Evolutionary conservation across 345 rosid genomes (phyloP), one percentile per base, ranked within the genome.

Genomic region (Corchorus olitorius): DNA sequence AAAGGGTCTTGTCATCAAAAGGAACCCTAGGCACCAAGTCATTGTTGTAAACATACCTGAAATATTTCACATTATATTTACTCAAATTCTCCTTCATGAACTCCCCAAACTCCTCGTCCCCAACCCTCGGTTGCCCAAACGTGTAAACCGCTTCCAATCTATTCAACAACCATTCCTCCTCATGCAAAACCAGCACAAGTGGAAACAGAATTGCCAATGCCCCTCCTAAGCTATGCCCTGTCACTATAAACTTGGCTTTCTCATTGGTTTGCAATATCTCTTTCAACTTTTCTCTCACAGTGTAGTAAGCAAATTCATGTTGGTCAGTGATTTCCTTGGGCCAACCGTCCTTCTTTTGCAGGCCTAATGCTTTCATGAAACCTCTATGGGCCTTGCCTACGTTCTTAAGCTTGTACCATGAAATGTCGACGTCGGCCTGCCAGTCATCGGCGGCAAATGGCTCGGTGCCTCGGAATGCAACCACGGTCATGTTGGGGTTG

Each of bases 151-250:
- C 91, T 37, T 86, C 88, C 59, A 89, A 65, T 72, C 76, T 82
- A n/a, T 82, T 76, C 76, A 89, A 20, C 84, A 88, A 62, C 79
- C 64, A 2, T 35, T 72, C 75, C 73, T 89, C 91, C 2, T 77
- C 83, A 8, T 89, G 89, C 10, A 89, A 70, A 16, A 59, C 65
- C 0, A 89, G 63, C 70, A 85, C 83, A 45, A 79, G 70, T 8
- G 70, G 72, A 68, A 86, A 86, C 41, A 86, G 11, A 12, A 89
- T 81, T 4, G 91, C 86, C 34, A 87, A 17, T 33, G 91, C 88
- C n/a, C 86, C 91, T 17, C 93, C 93, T 65, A 87, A 65, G 71
- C 91, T 88, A 79, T 89, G 93, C 33, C 93, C 86, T 27, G 93
- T 86, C 41, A 83, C 4, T 54, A 89, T 81, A 53, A 84, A 86